Evolutionary conservation across 2,329 filamentous ascomycete genomes (phyloP).

Genomic region (Raffaelea ambrosiae): DNA sequence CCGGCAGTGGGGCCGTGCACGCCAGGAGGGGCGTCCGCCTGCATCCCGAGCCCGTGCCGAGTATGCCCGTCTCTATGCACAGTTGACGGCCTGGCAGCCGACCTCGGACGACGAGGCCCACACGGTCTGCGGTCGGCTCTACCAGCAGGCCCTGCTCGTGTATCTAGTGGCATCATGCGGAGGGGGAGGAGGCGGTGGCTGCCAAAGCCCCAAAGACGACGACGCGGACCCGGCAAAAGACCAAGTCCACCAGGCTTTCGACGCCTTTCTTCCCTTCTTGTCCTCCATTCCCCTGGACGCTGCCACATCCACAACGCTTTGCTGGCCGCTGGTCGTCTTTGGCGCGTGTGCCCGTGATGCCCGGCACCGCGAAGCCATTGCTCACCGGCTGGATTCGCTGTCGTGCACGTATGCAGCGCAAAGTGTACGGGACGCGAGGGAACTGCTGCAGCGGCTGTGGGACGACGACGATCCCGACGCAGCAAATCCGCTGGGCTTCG

Average conservation of each 20-base stretch:
- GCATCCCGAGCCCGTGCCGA: too few species aligned
- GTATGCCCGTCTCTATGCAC: too few species aligned
- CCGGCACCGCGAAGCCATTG: not conserved
- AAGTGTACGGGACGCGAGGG: not conserved
- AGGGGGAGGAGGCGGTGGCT: too few species aligned
- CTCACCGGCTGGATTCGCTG: not conserved
- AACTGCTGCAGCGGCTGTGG: not conserved
- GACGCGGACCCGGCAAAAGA: too few species aligned
- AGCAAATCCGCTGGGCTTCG: not conserved
- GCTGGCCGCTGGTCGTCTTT: conserved; percentile 1
- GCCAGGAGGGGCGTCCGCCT: too few species aligned
- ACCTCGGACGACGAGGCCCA: not conserved
- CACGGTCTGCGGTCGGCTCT: not conserved
- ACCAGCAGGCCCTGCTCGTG: conserved; percentile 1
- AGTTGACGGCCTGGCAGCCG: too few species aligned
- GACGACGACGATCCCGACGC: not conserved
- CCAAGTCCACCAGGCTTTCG: not conserved
- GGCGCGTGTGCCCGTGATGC: not conserved
- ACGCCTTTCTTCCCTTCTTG: not conserved
- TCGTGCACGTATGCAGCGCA: not conserved
- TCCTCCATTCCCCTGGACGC: not conserved
- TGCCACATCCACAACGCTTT: not conserved
- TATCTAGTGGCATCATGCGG: too few species aligned
- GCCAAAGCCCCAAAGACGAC: too few species aligned
- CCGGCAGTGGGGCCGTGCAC: not conserved